These are phyloP conservation scores for Prunus salicina DNA, from an alignment of 306 rosid genomes.

Conservation along the genomic window DNA sequence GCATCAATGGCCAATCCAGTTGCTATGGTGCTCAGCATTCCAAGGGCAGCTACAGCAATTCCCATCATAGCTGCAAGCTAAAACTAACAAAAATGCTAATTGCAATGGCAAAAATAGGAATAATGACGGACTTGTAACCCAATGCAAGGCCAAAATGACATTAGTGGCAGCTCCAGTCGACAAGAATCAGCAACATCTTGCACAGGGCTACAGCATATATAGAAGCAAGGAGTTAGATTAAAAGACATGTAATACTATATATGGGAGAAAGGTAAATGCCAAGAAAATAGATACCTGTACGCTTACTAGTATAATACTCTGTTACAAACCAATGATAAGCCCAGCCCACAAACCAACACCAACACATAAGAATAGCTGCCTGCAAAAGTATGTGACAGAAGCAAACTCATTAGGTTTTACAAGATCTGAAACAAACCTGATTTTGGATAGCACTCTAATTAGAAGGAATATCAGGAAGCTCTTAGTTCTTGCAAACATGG, in stretches of 20 bases:
- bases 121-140: constrained; percentile 98
- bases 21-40: constrained; percentile 95
- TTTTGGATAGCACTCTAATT: neutral
- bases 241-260: neutral
- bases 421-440: neutral
- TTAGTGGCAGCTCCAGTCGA: constrained; percentile 99
- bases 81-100: constrained; percentile 83
- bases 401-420: neutral
- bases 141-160: constrained; percentile 94
- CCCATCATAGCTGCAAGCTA: constrained; percentile 97
- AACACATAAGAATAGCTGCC: constrained; percentile 88
- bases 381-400: constrained; percentile 35
- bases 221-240: constrained; percentile 1
- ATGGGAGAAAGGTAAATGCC: neutral
- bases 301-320: constrained; percentile 94
- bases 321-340: constrained; percentile 89
- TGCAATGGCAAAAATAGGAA: constrained; percentile 96
- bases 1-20: constrained; percentile 98
- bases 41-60: constrained; percentile 94
- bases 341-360: constrained; percentile 98
- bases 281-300: constrained; percentile 54
- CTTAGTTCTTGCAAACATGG: neutral
- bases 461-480: neutral
- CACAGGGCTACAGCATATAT: constrained; percentile 63
- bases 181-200: constrained; percentile 98